Conservation (phyloP, 2,329 filamentous ascomycete genomes). For the Pyricularia grisea region DNA sequence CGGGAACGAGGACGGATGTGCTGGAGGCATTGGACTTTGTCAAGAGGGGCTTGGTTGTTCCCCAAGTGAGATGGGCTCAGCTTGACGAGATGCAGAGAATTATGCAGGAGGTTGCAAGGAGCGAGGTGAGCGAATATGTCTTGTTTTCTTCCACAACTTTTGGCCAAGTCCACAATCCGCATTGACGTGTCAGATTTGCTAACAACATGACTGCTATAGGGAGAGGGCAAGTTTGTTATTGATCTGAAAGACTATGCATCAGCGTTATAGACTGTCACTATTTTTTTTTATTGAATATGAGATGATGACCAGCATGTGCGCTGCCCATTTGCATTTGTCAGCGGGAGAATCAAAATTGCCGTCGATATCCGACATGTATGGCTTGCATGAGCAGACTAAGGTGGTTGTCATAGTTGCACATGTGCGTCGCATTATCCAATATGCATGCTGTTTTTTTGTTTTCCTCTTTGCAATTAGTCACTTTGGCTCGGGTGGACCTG, state of each 20-base stretch:
- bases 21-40: slow-evolving; percentile 30
- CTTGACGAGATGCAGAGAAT: slow-evolving; percentile 15
- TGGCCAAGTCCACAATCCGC: not conserved
- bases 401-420: no score
- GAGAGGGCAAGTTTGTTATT: slow-evolving; percentile 14
- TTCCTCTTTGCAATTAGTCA: not conserved
- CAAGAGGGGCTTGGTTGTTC: slow-evolving; percentile 19
- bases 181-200: not conserved
- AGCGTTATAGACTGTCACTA: not conserved
- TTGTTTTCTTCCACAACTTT: not conserved
- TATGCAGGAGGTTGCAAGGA: slow-evolving; percentile 9
- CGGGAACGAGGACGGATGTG: slow-evolving; percentile 27
- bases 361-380: not conserved
- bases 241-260: slow-evolving; percentile 7
- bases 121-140: slow-evolving; percentile 4
- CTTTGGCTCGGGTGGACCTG: not conserved
- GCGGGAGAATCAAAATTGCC: not conserved
- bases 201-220: not conserved
- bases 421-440: not conserved
- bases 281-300: not conserved
- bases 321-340: not conserved
- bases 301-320: not conserved
- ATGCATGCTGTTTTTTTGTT: not conserved
- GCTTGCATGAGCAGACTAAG: not conserved
- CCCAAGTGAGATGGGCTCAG: slow-evolving; percentile 15